Evolutionary conservation across 2,329 filamentous ascomycete genomes (phyloP).

Genomic region (Tetracladium maxilliforme): DNA sequence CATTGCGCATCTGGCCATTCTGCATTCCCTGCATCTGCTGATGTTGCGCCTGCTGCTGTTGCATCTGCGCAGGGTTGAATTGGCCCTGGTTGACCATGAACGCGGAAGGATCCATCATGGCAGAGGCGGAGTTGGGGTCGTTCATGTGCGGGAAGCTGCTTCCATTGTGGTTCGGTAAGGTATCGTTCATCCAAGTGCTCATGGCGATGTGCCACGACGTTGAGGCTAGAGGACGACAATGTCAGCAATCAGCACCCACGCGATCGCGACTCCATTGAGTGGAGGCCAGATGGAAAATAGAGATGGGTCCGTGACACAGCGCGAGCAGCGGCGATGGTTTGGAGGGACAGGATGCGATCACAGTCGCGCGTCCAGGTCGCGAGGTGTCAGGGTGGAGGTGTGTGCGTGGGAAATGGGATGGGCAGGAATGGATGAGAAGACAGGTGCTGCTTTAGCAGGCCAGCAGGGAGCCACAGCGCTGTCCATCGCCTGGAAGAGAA

Average conservation of each 20-base stretch:
- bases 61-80: slow-evolving; percentile 38
- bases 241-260: neutral
- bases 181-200: slow-evolving; percentile 62
- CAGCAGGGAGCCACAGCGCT: no score
- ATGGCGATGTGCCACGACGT: slow-evolving; percentile 38
- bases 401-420: no score
- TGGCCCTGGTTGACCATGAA: slow-evolving; percentile 41
- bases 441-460: no score
- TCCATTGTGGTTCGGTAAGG: slow-evolving; percentile 56
- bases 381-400: no score
- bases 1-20: slow-evolving; percentile 73
- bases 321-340: no score
- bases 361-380: no score
- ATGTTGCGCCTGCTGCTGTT: slow-evolving; percentile 30
- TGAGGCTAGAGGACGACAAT: slow-evolving; percentile 5
- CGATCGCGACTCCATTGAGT: no score
- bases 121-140: slow-evolving; percentile 37
- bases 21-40: slow-evolving; percentile 46
- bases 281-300: no score
- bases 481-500: no score
- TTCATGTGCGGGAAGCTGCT: slow-evolving; percentile 51
- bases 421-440: no score
- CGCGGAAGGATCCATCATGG: slow-evolving; percentile 51
- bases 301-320: no score
- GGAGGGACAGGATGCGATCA: no score